Percentiles rank a stretch among this genome's conserved stretches.
These are phyloP conservation scores for Pseudozyma hubeiensis DNA, from an alignment of 1,284 basidiomycete species.

Conservation along the genomic window DNA sequence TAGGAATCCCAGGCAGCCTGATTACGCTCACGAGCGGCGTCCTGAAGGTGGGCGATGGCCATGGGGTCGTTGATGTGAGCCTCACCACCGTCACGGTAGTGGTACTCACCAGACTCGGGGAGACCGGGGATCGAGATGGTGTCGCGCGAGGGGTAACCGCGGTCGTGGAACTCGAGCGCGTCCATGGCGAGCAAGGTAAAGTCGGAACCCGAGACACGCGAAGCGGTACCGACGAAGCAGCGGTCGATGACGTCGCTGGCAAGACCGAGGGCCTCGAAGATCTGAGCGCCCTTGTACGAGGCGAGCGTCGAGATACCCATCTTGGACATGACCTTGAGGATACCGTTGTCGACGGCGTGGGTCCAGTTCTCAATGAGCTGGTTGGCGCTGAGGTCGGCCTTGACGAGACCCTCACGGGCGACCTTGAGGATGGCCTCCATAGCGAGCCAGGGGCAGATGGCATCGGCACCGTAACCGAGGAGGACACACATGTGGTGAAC, in stretches of 20 bases:
- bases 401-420: slow-evolving; percentile 63
- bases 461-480: slow-evolving; percentile 66
- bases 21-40: slow-evolving; percentile 64
- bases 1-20: slow-evolving; percentile 63
- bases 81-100: slow-evolving; percentile 66
- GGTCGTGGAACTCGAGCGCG: slow-evolving; percentile 66
- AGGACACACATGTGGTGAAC: slow-evolving; percentile 67
- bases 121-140: slow-evolving; percentile 59
- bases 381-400: slow-evolving; percentile 55
- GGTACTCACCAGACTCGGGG: slow-evolving; percentile 65
- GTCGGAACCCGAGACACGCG: slow-evolving; percentile 61
- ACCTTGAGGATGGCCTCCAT: slow-evolving; percentile 67
- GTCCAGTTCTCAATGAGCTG: slow-evolving; percentile 63
- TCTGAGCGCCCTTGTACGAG: slow-evolving; percentile 68
- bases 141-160: slow-evolving; percentile 61
- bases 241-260: slow-evolving; percentile 61
- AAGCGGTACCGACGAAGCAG: slow-evolving; percentile 66
- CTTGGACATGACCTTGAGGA: slow-evolving; percentile 67
- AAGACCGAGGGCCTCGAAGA: slow-evolving; percentile 66
- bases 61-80: slow-evolving; percentile 65
- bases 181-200: slow-evolving; percentile 64
- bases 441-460: slow-evolving; percentile 67
- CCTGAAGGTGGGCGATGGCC: slow-evolving; percentile 65
- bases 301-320: slow-evolving; percentile 66
- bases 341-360: slow-evolving; percentile 61